Evolutionary conservation across 2,329 filamentous ascomycete genomes (phyloP).

Genomic region (Claviceps sp.): DNA sequence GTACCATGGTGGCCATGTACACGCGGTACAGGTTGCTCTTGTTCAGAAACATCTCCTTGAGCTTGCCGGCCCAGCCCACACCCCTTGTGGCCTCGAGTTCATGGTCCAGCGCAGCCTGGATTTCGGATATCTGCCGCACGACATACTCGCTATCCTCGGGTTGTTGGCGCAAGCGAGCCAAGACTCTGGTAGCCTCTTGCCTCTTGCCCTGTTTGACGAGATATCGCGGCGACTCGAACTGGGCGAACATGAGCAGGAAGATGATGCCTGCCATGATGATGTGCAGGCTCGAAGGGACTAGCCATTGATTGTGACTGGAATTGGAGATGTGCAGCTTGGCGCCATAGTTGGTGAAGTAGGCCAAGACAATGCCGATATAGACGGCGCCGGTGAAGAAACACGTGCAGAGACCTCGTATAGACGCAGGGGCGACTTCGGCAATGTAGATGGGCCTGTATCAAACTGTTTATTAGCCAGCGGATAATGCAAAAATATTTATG

Average conservation of each 20-base stretch:
- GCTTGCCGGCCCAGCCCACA: slow-evolving; percentile 45
- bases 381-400: slow-evolving; percentile 42
- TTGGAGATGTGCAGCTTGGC: slow-evolving; percentile 34
- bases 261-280: slow-evolving; percentile 66
- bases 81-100: slow-evolving; percentile 61
- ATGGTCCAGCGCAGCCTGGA: slow-evolving; percentile 51
- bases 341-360: slow-evolving; percentile 64
- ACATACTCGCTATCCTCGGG: slow-evolving; percentile 47
- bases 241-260: slow-evolving; percentile 53
- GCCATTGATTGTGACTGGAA: slow-evolving; percentile 36
- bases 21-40: slow-evolving; percentile 61
- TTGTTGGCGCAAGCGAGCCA: slow-evolving; percentile 47
- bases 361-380: slow-evolving; percentile 65
- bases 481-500: too few species aligned
- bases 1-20: slow-evolving; percentile 53
- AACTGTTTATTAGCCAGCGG: too few species aligned
- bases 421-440: slow-evolving; percentile 56
- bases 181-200: slow-evolving; percentile 41
- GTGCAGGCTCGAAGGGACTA: slow-evolving; percentile 61
- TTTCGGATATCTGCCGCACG: slow-evolving; percentile 45
- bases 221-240: slow-evolving; percentile 57
- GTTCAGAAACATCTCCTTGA: slow-evolving; percentile 56
- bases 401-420: slow-evolving; percentile 60
- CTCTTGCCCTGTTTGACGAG: slow-evolving; percentile 50
- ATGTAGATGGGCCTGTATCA: slow-evolving; percentile 48